Base-by-base conservation (phyloP, 192 early-diverging fungal genomes). In the Globomyces pollinis-pini region DNA sequence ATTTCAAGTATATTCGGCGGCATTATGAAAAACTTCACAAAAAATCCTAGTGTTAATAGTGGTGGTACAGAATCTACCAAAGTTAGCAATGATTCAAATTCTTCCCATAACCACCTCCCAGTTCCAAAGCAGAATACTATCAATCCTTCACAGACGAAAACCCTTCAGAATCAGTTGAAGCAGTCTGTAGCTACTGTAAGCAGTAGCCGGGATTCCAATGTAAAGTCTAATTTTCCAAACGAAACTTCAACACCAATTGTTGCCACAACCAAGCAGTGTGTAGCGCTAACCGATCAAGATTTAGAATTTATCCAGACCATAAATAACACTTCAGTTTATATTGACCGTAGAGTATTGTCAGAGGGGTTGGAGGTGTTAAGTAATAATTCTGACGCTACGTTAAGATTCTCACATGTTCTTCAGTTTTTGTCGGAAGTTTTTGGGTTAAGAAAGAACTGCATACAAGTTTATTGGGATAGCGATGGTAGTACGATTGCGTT, bases 391-490 rank as follows among this genome's bases (percentile, higher is more conserved):
- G 51, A 33, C 9, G 65, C 57, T 12, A 33, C 71, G 0, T 31
- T 39, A 32, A 44, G 61, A 16, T 76, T 80, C 50, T 71, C 65
- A 16, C 41, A 43, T 24, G 23, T 77, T 4, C 51, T 74, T 23
- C 24, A 51, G 3, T 36, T 66, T 30, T 50, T 81, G 16, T 66
- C 66, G 4, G 3, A 63, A 0, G 86, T 92, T 18, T 93, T 91
- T 73, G 69, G 72, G n/a, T 35, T 93, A 0, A 52, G 63, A 4
- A 43, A 61, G 0, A 56, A 65, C 20, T 70, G 79, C 0, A 61
- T 94, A 21, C 88, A 91, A 51, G 75, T 94, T 12, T 94, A 83
- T 50, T 91, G 77, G 63, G 91, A 95, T 69, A 53, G 57, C 1
- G 62, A 74, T 28, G 88, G 86, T 1, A 54, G 70, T 0, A 77